Evolutionary conservation across 2,329 filamentous ascomycete species (phyloP), one percentile per base, ranked within the genome.

Genomic region (Fusarium begoniae): DNA sequence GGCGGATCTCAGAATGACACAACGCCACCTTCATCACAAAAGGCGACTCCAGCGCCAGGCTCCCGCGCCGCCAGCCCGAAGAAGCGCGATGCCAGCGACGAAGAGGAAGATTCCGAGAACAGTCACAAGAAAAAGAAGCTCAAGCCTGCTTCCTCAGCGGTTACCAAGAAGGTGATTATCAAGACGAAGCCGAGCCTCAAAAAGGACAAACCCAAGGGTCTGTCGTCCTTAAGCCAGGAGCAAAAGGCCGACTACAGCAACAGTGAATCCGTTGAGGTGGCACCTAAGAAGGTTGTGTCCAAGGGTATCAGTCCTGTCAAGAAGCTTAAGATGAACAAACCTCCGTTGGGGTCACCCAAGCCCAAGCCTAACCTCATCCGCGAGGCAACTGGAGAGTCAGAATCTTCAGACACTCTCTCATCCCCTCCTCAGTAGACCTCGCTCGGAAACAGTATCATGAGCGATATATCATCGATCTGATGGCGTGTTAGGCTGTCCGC

Each of bases 1-100:
- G 88, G 87, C 69, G 86, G 83, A 66, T 89, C 85, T 64, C 86
- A 87, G 71, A 84, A 87, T 73, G 89, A 90, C 66, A 84, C 85
- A 54, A 91, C 90, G 47, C 89, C 90, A 15, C 89, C 90, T 22
- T 87, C 87, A 37, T 91, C 89, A 72, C 89, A 91, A 77, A 91
- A 90, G 78, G 88, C 87, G 43, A 92, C 90, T 5, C 90, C 90
- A 4, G 82, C 83, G 22, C 87, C 89, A 4, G 85, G 84, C 13
- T 90, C 88, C 18, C 84, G 87, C 59, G 87, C 85, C 26, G 81
- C 81, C 30, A 90, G 88, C 71, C 89, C 88, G 9, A 85, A 87
- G 75, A 90, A 90, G 80, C 85, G 89, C 30, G 88, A 90, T 60
- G 85, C 83, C 48, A 88, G 88, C 69, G 87, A 89, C 55, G 88